Conservation (phyloP, 2,329 filamentous ascomycete species). For the Dichotomopilus funicola region DNA sequence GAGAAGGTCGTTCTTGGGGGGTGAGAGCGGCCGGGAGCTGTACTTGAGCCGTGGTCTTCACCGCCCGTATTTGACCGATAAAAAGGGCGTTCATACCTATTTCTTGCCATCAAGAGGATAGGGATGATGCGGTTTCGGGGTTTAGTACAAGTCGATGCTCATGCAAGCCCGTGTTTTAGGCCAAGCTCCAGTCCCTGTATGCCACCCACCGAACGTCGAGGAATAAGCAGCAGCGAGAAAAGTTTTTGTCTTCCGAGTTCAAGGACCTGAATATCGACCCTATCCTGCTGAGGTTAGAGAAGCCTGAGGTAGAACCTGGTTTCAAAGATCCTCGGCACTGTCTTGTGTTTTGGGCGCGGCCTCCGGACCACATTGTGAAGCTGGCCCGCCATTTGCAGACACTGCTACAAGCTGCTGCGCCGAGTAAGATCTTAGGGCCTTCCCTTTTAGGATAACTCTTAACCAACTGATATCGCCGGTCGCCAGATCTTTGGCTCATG, state of each 20-base stretch:
- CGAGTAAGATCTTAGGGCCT: conserved; percentile 48
- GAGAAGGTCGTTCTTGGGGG: no score
- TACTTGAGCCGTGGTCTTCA: no score
- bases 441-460: not conserved
- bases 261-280: conserved; percentile 68
- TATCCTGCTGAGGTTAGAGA: conserved; percentile 63
- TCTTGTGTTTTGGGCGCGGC: conserved; percentile 82
- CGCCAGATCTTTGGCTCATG: conserved; percentile 76
- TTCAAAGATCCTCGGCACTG: conserved; percentile 75
- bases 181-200: conserved; percentile 66
- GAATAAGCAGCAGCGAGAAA: conserved; percentile 68
- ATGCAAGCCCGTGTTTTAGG: conserved; percentile 34
- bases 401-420: conserved; percentile 56
- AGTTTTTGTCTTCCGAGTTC: conserved; percentile 64
- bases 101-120: not conserved
- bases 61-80: no score
- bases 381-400: conserved; percentile 65
- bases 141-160: not conserved
- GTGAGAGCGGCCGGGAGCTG: no score
- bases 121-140: not conserved
- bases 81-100: no score
- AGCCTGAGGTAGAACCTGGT: conserved; percentile 55
- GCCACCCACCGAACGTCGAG: conserved; percentile 65
- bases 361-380: conserved; percentile 62
- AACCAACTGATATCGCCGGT: not conserved